Base-by-base conservation (phyloP, 805 yeast species). In the Blastobotrys attinorum region DNA sequence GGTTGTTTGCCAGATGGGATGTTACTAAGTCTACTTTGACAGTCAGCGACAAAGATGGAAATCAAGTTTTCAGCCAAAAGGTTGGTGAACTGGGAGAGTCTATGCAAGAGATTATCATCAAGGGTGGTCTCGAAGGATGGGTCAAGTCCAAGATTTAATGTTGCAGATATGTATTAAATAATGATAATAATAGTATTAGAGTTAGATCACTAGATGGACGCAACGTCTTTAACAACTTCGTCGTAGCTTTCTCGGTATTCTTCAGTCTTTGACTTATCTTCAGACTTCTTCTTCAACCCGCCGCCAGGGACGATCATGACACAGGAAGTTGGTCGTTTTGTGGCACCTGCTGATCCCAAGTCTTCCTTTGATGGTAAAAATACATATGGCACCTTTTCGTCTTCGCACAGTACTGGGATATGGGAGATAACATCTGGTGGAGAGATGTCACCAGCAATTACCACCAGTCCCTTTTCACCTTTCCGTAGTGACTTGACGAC, bases 81-180 rank as follows among this genome's bases (percentile, higher is more conserved):
- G 97, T 92, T 39, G 97, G 97, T 47, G 97, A 92, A 65, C 73
- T 92, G 50, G 97, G 98, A 52, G 79, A 88, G 44, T 89, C 89
- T 64, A 73, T 92, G 61, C 99, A 92, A 69, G 98, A 92, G 55
- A 92, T 92, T 58, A 92, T 92, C 52, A 89, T 90, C 51, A 82
- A 87, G 63, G 98, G 98, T 39, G 99, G 99, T 45, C 77, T 92
- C 46, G 99, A 92, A 73, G 95, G 95, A 34, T 92, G 99, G 99
- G 97, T 92, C 46, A 83, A 75, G 64, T 72, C 88, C 31, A 47
- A 47, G 43, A 40, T 47, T 29, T 23, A 41, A 17, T 7, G 29
- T 11, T 21, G 5, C n/a, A n/a, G n/a, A n/a, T n/a, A n/a, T n/a
- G n/a, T 31, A 31, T 15, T 31, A 15, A 31, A 31, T 31, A n/a